phyloP scores from a whole-genome alignment of 352 stramenopile genomes.

The Phytopythium aichiense region DNA sequence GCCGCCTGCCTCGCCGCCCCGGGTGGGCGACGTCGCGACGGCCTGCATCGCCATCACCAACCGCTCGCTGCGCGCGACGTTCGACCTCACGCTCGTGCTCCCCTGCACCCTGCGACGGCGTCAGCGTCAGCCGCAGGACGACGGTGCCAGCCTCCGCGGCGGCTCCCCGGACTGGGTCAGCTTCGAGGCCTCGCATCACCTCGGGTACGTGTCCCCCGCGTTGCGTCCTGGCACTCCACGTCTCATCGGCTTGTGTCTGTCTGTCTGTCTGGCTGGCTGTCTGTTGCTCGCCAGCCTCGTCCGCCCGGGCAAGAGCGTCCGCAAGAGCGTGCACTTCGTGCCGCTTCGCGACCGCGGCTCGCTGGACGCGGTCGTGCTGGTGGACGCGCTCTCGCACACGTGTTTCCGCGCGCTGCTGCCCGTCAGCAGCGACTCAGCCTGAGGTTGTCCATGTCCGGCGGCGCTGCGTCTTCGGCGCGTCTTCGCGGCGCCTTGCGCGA shows the following conservation, averaged over 20 bases:
- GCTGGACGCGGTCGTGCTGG: constrained; percentile 48
- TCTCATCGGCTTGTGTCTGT: background rate
- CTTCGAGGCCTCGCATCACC: constrained; percentile 63
- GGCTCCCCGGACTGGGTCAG: constrained; percentile 25
- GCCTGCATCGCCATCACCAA: constrained; percentile 55
- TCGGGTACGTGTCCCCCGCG: constrained; percentile 33
- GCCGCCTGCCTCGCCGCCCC: constrained; percentile 15
- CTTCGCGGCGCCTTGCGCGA: constrained; percentile 28
- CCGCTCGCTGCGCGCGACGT: constrained; percentile 34
- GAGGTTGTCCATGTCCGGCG: constrained; percentile 1
- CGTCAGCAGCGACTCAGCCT: background rate
- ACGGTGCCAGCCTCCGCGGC: background rate
- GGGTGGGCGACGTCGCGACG: constrained; percentile 13
- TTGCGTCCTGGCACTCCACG: too few relatives aligned
- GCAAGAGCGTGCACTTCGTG: constrained; percentile 55
- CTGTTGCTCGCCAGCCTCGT: constrained; percentile 22
- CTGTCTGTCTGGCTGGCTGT: background rate
- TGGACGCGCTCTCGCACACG: constrained; percentile 51
- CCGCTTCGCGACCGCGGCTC: constrained; percentile 39
- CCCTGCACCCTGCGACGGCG: constrained; percentile 4
- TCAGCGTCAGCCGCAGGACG: background rate
- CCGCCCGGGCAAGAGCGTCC: constrained; percentile 44
- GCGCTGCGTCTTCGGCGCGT: constrained; percentile 14
- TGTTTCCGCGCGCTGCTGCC: constrained; percentile 27
- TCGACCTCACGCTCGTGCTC: constrained; percentile 65